Evolutionary conservation across 148 eudicot species (phyloP).

Genomic region (Arctostaphylos glauca): DNA sequence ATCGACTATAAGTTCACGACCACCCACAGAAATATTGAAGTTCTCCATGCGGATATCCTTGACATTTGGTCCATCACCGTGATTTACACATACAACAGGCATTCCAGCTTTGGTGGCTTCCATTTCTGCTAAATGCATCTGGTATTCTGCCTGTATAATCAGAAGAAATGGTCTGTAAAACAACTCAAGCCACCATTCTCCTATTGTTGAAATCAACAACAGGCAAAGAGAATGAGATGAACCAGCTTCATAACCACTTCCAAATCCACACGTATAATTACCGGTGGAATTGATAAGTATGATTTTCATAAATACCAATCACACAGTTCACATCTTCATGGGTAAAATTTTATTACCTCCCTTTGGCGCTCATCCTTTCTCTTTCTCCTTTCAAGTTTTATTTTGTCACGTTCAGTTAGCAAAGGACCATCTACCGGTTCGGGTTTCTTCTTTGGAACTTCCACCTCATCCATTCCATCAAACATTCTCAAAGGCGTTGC

Average conservation of each 20-base stretch:
- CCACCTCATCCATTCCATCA: conserved; percentile 82
- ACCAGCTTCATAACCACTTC: not conserved
- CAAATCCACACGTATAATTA: not conserved
- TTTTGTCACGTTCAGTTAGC: conserved; percentile 88
- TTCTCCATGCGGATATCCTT: conserved; percentile 90
- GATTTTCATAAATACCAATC: conserved; percentile 5
- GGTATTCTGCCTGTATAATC: conserved; percentile 69
- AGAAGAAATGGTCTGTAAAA: conserved; percentile 2
- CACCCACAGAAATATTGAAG: conserved; percentile 93
- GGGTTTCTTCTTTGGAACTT: conserved; percentile 81
- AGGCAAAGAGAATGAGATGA: not conserved
- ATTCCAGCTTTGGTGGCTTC: conserved; percentile 96
- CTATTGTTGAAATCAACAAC: not conserved
- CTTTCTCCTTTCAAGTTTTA: conserved; percentile 88
- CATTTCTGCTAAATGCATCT: conserved; percentile 85
- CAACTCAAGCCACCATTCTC: conserved; percentile 10
- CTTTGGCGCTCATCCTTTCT: conserved; percentile 96
- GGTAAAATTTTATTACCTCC: conserved; percentile 52
- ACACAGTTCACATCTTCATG: not conserved
- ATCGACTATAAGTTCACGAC: conserved; percentile 93
- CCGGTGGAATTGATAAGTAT: not conserved
- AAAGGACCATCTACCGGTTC: conserved; percentile 89
- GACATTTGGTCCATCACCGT: conserved; percentile 70
- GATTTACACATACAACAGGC: conserved; percentile 78
- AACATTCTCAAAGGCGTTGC: conserved; percentile 79